These are phyloP conservation scores for Candida golubevii DNA, from an alignment of 805 yeast species.

Conservation along the genomic window DNA sequence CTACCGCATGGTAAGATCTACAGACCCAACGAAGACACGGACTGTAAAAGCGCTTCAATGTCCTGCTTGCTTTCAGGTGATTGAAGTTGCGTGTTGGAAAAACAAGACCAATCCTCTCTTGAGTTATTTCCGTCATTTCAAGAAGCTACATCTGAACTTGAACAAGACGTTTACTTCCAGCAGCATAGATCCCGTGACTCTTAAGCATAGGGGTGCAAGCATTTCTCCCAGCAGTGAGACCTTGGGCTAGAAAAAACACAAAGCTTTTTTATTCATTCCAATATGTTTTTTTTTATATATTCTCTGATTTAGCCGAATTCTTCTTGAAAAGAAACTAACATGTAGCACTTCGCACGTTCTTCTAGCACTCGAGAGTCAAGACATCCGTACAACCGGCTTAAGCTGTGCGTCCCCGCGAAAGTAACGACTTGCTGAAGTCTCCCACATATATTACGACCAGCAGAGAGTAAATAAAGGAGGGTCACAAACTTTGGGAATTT, in stretches of 20 bases:
- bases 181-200: too few species aligned
- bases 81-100: conserved; percentile 29
- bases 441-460: too few species aligned
- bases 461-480: neutral
- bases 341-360: too few species aligned
- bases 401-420: too few species aligned
- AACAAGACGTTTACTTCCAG: too few species aligned
- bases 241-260: too few species aligned
- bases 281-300: too few species aligned
- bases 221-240: neutral
- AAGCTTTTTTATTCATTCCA: neutral
- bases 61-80: conserved; percentile 24
- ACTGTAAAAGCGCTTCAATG: conserved; percentile 25
- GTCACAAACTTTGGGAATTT: neutral
- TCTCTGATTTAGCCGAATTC: too few species aligned
- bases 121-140: conserved; percentile 29
- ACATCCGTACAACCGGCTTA: too few species aligned
- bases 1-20: conserved; percentile 19
- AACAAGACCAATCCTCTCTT: conserved; percentile 25
- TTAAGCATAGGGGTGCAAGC: neutral
- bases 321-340: neutral
- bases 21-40: conserved; percentile 14
- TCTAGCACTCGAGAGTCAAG: too few species aligned
- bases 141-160: conserved; percentile 21
- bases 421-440: too few species aligned